phyloP scores from a whole-genome alignment of 441 rosid genomes.

The Rhodomyrtus psidioides region DNA sequence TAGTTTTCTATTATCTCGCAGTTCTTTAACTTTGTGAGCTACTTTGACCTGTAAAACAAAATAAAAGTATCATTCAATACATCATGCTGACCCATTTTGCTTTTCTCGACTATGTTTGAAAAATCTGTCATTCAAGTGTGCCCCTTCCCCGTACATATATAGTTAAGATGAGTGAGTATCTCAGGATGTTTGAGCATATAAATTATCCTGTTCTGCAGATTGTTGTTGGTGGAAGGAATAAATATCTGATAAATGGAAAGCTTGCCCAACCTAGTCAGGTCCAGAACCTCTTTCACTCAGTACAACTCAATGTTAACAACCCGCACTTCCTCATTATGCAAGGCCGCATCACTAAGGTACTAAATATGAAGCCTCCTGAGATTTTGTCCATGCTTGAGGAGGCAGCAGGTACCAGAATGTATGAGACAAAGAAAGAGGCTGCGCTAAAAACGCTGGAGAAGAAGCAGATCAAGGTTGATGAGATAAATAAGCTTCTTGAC shows the following conservation, averaged over 20 bases:
- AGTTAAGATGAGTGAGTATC: neutral
- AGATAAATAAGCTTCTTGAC: slow-evolving; percentile 90
- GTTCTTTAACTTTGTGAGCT: neutral
- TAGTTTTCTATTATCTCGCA: neutral
- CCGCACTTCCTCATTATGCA: slow-evolving; percentile 99
- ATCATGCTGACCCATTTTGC: neutral
- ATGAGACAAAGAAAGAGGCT: slow-evolving; percentile 91
- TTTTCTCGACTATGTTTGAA: neutral
- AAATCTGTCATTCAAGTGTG: neutral
- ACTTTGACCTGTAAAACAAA: neutral
- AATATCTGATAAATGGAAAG: slow-evolving; percentile 93
- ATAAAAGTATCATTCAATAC: neutral
- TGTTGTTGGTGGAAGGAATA: slow-evolving; percentile 97
- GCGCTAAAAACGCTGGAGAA: slow-evolving; percentile 92
- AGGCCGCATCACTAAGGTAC: slow-evolving; percentile 96
- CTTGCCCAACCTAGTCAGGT: slow-evolving; percentile 98
- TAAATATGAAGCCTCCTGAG: slow-evolving; percentile 98
- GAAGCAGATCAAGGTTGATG: slow-evolving; percentile 95
- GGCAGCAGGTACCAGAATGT: slow-evolving; percentile 99
- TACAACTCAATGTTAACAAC: slow-evolving; percentile 94
- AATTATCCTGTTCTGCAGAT: slow-evolving; percentile 38
- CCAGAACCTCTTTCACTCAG: slow-evolving; percentile 95
- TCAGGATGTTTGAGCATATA: neutral
- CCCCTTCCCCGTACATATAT: neutral
- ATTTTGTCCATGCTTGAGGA: slow-evolving; percentile 99